These are phyloP conservation scores for Corylus avellana DNA, from an alignment of 306 rosid genomes.

Conservation along the genomic window DNA sequence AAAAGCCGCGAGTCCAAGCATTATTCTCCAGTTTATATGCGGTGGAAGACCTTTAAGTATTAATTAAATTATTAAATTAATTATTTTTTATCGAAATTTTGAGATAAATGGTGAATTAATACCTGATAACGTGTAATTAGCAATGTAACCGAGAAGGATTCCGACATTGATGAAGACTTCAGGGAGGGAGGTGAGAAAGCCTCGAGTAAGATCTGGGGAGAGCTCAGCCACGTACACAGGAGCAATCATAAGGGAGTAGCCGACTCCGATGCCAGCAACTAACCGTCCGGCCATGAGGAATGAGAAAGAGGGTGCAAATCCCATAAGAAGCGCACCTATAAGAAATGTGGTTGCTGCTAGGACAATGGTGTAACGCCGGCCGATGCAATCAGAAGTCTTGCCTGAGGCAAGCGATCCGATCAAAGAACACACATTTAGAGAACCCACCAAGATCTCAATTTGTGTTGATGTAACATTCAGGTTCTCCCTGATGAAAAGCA, in stretches of 20 bases:
- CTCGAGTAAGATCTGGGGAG: conserved; percentile 63
- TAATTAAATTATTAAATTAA: no score
- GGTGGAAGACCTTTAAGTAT: conserved; percentile 31
- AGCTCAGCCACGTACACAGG: conserved; percentile 78
- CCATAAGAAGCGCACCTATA: conserved; percentile 67
- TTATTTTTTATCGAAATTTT: no score
- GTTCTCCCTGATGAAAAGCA: conserved; percentile 52
- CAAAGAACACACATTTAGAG: conserved; percentile 63
- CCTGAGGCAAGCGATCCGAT: conserved; percentile 81
- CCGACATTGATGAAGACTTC: conserved; percentile 84
- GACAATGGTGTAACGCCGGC: conserved; percentile 71
- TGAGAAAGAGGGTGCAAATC: conserved; percentile 58
- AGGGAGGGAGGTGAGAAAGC: conserved; percentile 83
- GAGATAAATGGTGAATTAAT: no score
- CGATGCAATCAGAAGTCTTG: conserved; percentile 67
- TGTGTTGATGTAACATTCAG: conserved; percentile 59
- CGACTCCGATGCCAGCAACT: conserved; percentile 76
- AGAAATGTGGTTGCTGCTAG: conserved; percentile 61
- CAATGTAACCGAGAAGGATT: conserved; percentile 62
- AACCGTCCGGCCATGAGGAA: conserved; percentile 57
- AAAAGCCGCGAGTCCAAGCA: conserved; percentile 66
- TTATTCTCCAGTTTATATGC: conserved; percentile 58
- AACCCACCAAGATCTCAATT: conserved; percentile 73
- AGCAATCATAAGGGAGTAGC: conserved; percentile 72
- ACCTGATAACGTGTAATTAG: conserved; percentile 52